Conservation (phyloP, 148 eudicot genomes). For the Dysphania ambrosioides region DNA sequence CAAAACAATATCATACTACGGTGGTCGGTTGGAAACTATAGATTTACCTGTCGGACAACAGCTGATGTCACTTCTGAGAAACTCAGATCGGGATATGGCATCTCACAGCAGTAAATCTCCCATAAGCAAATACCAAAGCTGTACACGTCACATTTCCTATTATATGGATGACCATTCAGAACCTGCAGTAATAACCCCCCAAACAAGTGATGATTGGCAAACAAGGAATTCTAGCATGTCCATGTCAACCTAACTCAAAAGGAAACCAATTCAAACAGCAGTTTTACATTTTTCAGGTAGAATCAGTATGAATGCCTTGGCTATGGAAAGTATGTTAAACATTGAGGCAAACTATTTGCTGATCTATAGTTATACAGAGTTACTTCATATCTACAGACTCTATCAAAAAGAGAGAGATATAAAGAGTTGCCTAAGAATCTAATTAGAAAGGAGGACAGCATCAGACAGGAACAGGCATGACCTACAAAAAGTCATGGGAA, state of each 20-base stretch:
- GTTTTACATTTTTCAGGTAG: neutral
- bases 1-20: neutral
- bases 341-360: neutral
- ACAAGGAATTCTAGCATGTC: neutral
- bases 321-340: neutral
- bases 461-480: neutral
- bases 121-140: slow-evolving; percentile 85
- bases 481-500: neutral
- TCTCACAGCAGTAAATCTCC: slow-evolving; percentile 95
- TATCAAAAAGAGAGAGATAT: neutral
- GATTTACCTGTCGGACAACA: slow-evolving; percentile 76
- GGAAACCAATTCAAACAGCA: neutral
- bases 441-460: neutral
- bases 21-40: neutral
- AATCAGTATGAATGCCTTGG: neutral
- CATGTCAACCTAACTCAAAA: neutral
- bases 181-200: slow-evolving; percentile 42
- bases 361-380: neutral
- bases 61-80: slow-evolving; percentile 93
- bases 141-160: slow-evolving; percentile 84
- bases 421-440: neutral
- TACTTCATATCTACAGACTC: neutral
- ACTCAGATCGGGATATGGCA: slow-evolving; percentile 92
- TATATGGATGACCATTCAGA: slow-evolving; percentile 72
- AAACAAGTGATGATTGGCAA: slow-evolving; percentile 2